Evolutionary conservation across 495 filamentous ascomycete species (phyloP).

Genomic region (Astrothelium subdiscretum): DNA sequence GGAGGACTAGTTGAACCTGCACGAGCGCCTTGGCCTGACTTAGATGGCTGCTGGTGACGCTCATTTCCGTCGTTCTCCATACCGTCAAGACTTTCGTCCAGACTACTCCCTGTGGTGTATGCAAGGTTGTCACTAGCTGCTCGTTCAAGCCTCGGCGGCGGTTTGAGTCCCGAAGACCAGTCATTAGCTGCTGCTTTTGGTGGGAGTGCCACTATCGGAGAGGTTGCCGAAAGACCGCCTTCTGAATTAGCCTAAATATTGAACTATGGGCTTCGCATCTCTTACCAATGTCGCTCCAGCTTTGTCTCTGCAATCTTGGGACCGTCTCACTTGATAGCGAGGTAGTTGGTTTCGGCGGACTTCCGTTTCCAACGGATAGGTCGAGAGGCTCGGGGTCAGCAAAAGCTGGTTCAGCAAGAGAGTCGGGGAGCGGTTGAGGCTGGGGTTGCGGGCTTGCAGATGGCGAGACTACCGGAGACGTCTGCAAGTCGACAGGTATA

Average conservation of each 20-base stretch:
- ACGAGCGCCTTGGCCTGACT: not conserved
- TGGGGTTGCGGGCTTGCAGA: constrained; percentile 65
- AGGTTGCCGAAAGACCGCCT: constrained; percentile 4
- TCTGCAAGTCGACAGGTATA: constrained; percentile 83
- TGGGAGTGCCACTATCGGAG: not conserved
- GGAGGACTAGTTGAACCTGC: constrained; percentile 60
- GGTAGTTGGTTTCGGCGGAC: not conserved
- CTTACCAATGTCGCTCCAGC: constrained; percentile 39
- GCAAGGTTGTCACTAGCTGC: constrained; percentile 11
- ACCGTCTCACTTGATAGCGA: not conserved
- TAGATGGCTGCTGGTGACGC: not conserved
- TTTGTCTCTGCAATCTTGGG: not conserved
- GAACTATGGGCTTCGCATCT: not conserved
- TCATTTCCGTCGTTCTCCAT: not conserved
- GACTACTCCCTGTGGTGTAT: not conserved
- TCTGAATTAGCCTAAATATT: not conserved
- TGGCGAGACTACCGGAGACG: constrained; percentile 84
- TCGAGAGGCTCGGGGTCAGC: constrained; percentile 80
- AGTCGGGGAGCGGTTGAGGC: constrained; percentile 38
- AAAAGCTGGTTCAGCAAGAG: constrained; percentile 42
- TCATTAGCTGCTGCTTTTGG: not conserved
- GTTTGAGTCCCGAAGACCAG: constrained; percentile 1
- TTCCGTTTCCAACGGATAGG: constrained; percentile 36
- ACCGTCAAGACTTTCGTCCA: not conserved
- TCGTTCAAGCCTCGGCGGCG: constrained; percentile 9